Evolutionary conservation across 2,329 filamentous ascomycete genomes (phyloP).

Genomic region (Neoascochyta sp.): DNA sequence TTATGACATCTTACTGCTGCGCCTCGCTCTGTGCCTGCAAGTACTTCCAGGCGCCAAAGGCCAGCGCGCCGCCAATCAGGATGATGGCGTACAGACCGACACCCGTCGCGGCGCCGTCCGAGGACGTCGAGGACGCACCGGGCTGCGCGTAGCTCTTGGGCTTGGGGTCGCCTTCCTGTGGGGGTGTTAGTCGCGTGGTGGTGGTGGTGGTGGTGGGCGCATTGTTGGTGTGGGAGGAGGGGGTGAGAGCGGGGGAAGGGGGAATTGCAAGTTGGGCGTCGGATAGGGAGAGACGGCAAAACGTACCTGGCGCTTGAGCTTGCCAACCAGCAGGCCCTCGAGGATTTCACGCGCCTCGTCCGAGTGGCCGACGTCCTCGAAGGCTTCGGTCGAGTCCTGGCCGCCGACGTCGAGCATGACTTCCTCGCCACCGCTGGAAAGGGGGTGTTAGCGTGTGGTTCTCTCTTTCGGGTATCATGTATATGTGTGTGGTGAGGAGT

Average conservation of each 20-base stretch:
- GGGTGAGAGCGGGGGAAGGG: not conserved
- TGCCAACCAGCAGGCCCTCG: slow-evolving; percentile 46
- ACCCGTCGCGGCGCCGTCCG: slow-evolving; percentile 58
- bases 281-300: not conserved
- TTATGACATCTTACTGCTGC: too few relatives aligned
- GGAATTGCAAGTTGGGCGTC: not conserved
- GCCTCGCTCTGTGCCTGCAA: slow-evolving; percentile 54
- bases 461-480: not conserved
- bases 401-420: slow-evolving; percentile 93
- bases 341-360: slow-evolving; percentile 97
- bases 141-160: slow-evolving; percentile 58
- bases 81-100: slow-evolving; percentile 78
- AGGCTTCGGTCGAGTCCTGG: slow-evolving; percentile 95
- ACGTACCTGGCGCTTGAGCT: slow-evolving; percentile 37
- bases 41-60: slow-evolving; percentile 84
- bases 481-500: slow-evolving; percentile 1
- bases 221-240: slow-evolving; percentile 2
- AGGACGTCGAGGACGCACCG: slow-evolving; percentile 47
- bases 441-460: slow-evolving; percentile 6
- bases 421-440: slow-evolving; percentile 86
- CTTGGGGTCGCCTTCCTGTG: slow-evolving; percentile 68
- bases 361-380: slow-evolving; percentile 98
- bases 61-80: slow-evolving; percentile 69
- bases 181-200: slow-evolving; percentile 1
- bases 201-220: not conserved